Conservation (phyloP, 129 eudicot species). For the Silybum marianum region DNA sequence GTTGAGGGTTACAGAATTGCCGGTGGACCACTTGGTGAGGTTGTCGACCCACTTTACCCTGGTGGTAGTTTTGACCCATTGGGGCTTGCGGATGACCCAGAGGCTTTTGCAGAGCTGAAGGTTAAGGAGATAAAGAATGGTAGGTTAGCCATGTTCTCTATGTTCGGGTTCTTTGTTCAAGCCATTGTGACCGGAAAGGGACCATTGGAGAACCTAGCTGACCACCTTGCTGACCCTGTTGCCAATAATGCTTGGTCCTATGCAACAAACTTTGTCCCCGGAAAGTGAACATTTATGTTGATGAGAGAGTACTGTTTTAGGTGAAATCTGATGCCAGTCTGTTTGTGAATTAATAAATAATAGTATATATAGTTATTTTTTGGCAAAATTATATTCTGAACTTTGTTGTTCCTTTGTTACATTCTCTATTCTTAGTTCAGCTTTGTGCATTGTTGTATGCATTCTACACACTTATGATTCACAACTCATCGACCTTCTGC, state of each 20-base stretch:
- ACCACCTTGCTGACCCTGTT: conserved; percentile 33
- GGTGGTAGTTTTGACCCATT: conserved; percentile 37
- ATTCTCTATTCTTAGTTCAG: not conserved
- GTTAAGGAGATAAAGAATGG: conserved; percentile 36
- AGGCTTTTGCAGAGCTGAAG: conserved; percentile 35
- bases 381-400: not conserved
- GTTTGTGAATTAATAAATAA: conserved; percentile 8
- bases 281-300: conserved; percentile 12
- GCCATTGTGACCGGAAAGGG: conserved; percentile 39
- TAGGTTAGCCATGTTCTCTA: conserved; percentile 33
- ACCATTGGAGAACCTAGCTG: conserved; percentile 33
- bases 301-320: not conserved
- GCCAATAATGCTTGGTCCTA: conserved; percentile 33
- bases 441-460: not conserved
- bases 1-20: conserved; percentile 41
- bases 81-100: conserved; percentile 38
- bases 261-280: conserved; percentile 40
- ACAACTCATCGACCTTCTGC: not conserved
- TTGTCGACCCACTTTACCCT: conserved; percentile 35
- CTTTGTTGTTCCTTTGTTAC: not conserved
- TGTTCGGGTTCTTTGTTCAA: conserved; percentile 39
- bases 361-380: not conserved
- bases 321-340: not conserved
- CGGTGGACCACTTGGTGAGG: conserved; percentile 36
- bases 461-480: not conserved